phyloP scores from a whole-genome alignment of 306 rosid genomes.

The Cucumis cinereus region DNA sequence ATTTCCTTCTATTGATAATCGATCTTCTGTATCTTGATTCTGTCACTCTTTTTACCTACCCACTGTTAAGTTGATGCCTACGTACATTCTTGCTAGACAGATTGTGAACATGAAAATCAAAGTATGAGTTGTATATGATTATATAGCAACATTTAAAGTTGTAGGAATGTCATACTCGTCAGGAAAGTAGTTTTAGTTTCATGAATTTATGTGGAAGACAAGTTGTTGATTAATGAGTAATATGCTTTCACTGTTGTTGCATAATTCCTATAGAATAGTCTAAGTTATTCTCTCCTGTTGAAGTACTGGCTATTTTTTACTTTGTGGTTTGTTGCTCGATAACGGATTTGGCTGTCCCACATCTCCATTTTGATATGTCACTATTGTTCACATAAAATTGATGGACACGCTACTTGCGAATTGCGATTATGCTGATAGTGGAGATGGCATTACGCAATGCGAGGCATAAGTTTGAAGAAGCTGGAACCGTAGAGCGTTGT shows the following conservation, averaged over 20 bases:
- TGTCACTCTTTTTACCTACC: not conserved
- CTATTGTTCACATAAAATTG: not conserved
- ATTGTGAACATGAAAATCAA: not conserved
- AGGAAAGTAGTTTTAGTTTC: not conserved
- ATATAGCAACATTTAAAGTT: not conserved
- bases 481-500: not conserved
- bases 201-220: not conserved
- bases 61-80: not conserved
- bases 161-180: not conserved
- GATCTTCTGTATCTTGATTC: not conserved
- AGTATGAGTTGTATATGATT: not conserved
- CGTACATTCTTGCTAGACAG: not conserved
- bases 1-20: not conserved
- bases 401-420: not conserved
- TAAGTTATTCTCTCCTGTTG: not conserved
- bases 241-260: not conserved
- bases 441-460: not conserved
- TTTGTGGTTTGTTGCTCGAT: not conserved
- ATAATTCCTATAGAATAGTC: not conserved
- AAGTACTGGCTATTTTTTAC: not conserved
- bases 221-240: not conserved
- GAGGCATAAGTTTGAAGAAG: not conserved
- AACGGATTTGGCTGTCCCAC: not conserved
- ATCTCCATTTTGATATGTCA: not conserved
- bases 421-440: not conserved